phyloP scores from a whole-genome alignment of 768 basidiomycete species.

The Tylopilus sp. region DNA sequence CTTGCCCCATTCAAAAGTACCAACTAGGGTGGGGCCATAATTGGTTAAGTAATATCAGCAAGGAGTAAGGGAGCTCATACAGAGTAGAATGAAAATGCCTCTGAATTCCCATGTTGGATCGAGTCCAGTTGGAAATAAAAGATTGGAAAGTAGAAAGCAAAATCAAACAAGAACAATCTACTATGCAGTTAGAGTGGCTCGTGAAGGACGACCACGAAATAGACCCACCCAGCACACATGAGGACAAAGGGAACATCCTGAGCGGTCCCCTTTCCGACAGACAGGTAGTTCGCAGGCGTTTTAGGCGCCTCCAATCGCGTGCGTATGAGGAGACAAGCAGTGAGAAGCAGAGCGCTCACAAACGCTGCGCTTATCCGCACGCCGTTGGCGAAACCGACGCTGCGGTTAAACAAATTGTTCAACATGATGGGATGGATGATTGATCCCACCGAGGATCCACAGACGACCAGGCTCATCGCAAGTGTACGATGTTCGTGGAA shows the following conservation, averaged over 20 bases:
- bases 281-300: conserved; percentile 11
- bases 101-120: conserved; percentile 42
- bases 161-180: conserved; percentile 27
- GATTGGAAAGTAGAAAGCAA: conserved; percentile 47
- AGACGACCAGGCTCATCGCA: conserved; percentile 41
- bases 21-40: conserved; percentile 32
- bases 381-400: conserved; percentile 40
- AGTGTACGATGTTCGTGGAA: conserved; percentile 40
- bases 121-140: conserved; percentile 58
- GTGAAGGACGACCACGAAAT: background rate
- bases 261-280: conserved; percentile 12
- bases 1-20: conserved; percentile 51
- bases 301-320: conserved; percentile 38
- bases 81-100: conserved; percentile 54
- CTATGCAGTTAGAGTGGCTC: background rate
- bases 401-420: conserved; percentile 22
- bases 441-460: conserved; percentile 35
- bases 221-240: conserved; percentile 22
- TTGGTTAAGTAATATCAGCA: background rate
- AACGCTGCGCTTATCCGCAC: conserved; percentile 49
- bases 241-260: conserved; percentile 18
- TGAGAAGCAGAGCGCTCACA: conserved; percentile 34
- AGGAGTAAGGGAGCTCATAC: conserved; percentile 26
- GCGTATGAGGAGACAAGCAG: conserved; percentile 32
- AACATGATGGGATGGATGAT: conserved; percentile 30